phyloP scores from a whole-genome alignment of 179 eudicot species.

The Spergularia azorica region DNA sequence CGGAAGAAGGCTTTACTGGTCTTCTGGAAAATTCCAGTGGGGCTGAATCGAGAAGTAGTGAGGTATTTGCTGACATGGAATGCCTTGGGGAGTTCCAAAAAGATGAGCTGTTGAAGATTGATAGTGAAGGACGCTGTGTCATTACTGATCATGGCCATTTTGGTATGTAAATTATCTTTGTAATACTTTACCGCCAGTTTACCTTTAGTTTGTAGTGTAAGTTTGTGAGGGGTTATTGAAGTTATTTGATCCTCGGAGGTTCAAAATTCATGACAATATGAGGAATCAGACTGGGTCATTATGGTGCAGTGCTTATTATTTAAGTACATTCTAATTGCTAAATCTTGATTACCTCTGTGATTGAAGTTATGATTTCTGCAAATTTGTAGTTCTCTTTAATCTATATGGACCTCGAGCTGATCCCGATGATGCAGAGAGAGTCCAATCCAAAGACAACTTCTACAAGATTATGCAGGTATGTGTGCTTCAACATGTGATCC shows the following conservation, averaged over 20 bases:
- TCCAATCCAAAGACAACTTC: slow-evolving; percentile 70
- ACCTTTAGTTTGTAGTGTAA: not conserved
- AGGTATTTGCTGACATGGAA: slow-evolving; percentile 34
- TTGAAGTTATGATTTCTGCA: slow-evolving; percentile 10
- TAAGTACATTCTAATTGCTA: slow-evolving; percentile 9
- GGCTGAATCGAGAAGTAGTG: slow-evolving; percentile 35
- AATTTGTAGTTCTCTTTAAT: slow-evolving; percentile 79
- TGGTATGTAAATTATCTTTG: slow-evolving; percentile 47
- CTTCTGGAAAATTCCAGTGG: slow-evolving; percentile 54
- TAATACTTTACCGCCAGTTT: not conserved
- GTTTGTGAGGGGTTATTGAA: not conserved
- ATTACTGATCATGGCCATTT: slow-evolving; percentile 97
- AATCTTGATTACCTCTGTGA: not conserved
- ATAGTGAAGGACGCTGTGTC: slow-evolving; percentile 91
- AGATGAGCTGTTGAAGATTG: slow-evolving; percentile 78
- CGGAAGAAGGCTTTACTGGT: slow-evolving; percentile 96
- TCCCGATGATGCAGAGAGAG: slow-evolving; percentile 75
- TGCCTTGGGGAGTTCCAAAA: slow-evolving; percentile 61
- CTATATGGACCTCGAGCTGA: slow-evolving; percentile 91
- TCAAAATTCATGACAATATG: not conserved
- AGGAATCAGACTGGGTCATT: not conserved
- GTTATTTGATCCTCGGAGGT: not conserved
- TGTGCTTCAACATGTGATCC: slow-evolving; percentile 6
- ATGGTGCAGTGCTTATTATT: not conserved
- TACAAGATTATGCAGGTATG: slow-evolving; percentile 77